phyloP scores from a whole-genome alignment of 2,329 filamentous ascomycete species.

The Albophoma yamanashiensis region DNA sequence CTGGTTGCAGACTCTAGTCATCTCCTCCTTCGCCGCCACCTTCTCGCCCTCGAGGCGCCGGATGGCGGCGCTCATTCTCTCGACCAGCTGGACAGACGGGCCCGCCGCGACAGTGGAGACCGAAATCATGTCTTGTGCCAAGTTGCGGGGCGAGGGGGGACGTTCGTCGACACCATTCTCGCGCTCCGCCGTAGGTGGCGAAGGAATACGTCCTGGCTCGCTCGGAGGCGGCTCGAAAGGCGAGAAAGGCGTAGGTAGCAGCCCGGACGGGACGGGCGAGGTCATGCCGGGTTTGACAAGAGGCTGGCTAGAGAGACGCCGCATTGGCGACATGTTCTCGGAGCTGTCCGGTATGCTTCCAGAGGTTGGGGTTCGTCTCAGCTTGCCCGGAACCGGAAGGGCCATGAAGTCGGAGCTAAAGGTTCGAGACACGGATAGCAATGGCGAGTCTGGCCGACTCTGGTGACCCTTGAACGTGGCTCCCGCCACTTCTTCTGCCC shows the following conservation, averaged over 20 bases:
- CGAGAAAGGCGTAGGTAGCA: conserved; percentile 30
- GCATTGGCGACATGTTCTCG: conserved; percentile 26
- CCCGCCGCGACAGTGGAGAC: conserved; percentile 85
- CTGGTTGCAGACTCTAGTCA: conserved; percentile 69
- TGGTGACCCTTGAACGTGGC: conserved; percentile 28
- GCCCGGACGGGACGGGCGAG: conserved; percentile 24
- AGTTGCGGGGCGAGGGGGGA: conserved; percentile 52
- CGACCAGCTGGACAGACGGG: conserved; percentile 87
- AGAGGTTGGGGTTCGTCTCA: conserved; percentile 26
- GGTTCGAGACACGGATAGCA: conserved; percentile 38
- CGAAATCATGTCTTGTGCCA: conserved; percentile 75
- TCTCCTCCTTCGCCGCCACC: conserved; percentile 77
- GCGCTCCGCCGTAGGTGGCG: conserved; percentile 30
- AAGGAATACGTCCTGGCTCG: conserved; percentile 22
- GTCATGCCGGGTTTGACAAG: conserved; percentile 28
- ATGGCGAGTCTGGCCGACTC: conserved; percentile 43
- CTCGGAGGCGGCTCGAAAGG: conserved; percentile 29
- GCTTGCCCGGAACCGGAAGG: conserved; percentile 27
- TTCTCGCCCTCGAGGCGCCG: conserved; percentile 87
- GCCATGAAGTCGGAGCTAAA: conserved; percentile 44
- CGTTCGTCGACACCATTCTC: conserved; percentile 41
- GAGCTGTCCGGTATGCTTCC: conserved; percentile 35
- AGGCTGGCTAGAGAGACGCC: conserved; percentile 41
- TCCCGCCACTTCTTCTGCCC: conserved; percentile 39
- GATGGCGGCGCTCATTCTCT: conserved; percentile 90